Conservation (phyloP, 495 filamentous ascomycete species). For the Xylaria grammica region DNA sequence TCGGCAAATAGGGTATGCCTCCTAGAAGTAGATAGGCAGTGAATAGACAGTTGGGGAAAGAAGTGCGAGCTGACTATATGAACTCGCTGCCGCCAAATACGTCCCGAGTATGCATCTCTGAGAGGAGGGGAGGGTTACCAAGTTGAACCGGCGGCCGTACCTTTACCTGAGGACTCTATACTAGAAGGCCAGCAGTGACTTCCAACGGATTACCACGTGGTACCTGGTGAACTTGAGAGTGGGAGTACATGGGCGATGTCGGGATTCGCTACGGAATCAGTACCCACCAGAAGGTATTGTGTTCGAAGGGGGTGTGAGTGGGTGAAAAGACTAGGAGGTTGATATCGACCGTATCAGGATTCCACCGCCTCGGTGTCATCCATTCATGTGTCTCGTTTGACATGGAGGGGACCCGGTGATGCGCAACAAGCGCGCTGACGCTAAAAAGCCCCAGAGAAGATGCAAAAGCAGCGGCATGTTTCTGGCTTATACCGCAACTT, state of each 20-base stretch:
- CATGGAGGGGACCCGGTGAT: slow-evolving; percentile 28
- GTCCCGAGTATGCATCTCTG: slow-evolving; percentile 20
- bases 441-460: slow-evolving; percentile 35
- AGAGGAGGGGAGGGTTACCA: slow-evolving; percentile 5
- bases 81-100: slow-evolving; percentile 27
- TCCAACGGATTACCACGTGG: slow-evolving; percentile 10
- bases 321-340: slow-evolving; percentile 22
- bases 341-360: slow-evolving; percentile 18
- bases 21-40: slow-evolving; percentile 20
- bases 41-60: slow-evolving; percentile 14
- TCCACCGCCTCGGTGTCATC: slow-evolving; percentile 16
- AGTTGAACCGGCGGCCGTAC: slow-evolving; percentile 9
- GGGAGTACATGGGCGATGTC: slow-evolving; percentile 11
- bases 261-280: slow-evolving; percentile 3
- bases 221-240: slow-evolving; percentile 19
- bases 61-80: slow-evolving; percentile 16
- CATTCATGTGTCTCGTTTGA: slow-evolving; percentile 29
- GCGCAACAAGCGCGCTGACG: slow-evolving; percentile 47
- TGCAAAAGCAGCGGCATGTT: slow-evolving; percentile 51
- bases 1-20: slow-evolving; percentile 23
- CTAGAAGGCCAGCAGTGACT: slow-evolving; percentile 10
- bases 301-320: slow-evolving; percentile 29
- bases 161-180: neutral
- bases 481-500: slow-evolving; percentile 15
- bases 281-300: slow-evolving; percentile 1